These are phyloP conservation scores for Ambrosiella cleistominuta DNA, from an alignment of 2,329 filamentous ascomycete species.

Conservation along the genomic window DNA sequence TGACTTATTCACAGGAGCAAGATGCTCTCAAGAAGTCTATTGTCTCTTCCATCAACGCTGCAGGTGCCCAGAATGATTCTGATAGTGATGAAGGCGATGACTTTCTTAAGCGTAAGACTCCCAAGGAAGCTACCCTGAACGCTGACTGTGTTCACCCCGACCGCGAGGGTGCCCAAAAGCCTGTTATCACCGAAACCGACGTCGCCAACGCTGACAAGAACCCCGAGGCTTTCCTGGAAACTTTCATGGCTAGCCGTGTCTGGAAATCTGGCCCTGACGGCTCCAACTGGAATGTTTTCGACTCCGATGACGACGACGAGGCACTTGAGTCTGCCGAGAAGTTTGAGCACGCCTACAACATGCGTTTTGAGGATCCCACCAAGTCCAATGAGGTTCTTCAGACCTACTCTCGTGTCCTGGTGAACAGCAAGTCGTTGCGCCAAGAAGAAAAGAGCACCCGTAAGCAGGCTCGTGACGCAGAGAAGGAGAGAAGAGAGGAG, in stretches of 20 bases:
- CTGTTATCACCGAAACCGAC: conserved; percentile 38
- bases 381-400: conserved; percentile 76
- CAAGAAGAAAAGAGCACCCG: conserved; percentile 64
- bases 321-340: conserved; percentile 60
- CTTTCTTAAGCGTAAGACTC: conserved; percentile 15
- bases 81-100: conserved; percentile 29
- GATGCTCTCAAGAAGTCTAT: conserved; percentile 63
- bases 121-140: conserved; percentile 7
- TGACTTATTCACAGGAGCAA: conserved; percentile 78
- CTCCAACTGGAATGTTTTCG: conserved; percentile 60
- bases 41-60: conserved; percentile 58
- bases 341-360: conserved; percentile 85
- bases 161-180: conserved; percentile 30
- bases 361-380: conserved; percentile 83
- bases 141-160: conserved; percentile 36
- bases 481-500: conserved; percentile 59
- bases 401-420: conserved; percentile 76
- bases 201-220: conserved; percentile 67
- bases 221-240: conserved; percentile 82
- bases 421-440: conserved; percentile 65
- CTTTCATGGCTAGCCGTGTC: conserved; percentile 81
- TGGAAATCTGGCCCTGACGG: conserved; percentile 55
- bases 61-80: conserved; percentile 26
- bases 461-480: conserved; percentile 61
- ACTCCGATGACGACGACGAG: conserved; percentile 82